These are phyloP conservation scores for Aspergillus ellipticus DNA, from an alignment of 495 filamentous ascomycete genomes.

Conservation along the genomic window DNA sequence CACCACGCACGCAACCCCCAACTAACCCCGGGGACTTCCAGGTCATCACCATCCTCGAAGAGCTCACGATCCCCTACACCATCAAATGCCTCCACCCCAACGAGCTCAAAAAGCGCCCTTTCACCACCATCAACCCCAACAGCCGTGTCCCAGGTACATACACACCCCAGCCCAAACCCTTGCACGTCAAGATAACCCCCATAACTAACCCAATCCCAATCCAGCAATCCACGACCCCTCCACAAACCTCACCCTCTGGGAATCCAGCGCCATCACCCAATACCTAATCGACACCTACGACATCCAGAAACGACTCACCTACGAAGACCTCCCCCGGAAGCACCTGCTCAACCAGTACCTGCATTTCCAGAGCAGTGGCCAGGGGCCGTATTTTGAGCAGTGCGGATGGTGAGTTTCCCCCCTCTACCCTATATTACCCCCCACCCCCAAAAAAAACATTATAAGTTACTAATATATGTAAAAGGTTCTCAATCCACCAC, in stretches of 20 bases:
- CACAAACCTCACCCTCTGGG: constrained; percentile 4
- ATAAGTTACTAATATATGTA: constrained; percentile 25
- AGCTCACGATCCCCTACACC: background rate
- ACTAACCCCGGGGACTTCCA: background rate
- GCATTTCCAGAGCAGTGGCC: constrained; percentile 31
- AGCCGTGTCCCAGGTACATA: constrained; percentile 1
- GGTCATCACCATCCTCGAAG: constrained; percentile 2
- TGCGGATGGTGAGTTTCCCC: constrained; percentile 1
- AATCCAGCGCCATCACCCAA: constrained; percentile 27
- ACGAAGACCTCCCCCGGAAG: constrained; percentile 20
- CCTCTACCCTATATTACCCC: background rate
- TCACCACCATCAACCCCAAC: constrained; percentile 4
- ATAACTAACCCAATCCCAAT: background rate
- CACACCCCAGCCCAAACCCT: background rate
- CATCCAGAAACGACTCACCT: constrained; percentile 24
- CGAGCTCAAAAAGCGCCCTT: background rate
- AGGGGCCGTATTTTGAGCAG: constrained; percentile 5
- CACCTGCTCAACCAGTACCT: constrained; percentile 33
- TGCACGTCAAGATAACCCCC: background rate
- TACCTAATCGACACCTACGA: constrained; percentile 39
- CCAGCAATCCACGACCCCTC: constrained; percentile 10
- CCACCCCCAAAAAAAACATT: constrained; percentile 31
- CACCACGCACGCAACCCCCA: background rate
- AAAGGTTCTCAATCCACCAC: constrained; percentile 41
- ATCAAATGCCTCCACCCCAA: background rate